Evolutionary conservation across 306 rosid species (phyloP), one percentile per base, ranked within the genome.

Genomic region (Abrus pulchellus): DNA sequence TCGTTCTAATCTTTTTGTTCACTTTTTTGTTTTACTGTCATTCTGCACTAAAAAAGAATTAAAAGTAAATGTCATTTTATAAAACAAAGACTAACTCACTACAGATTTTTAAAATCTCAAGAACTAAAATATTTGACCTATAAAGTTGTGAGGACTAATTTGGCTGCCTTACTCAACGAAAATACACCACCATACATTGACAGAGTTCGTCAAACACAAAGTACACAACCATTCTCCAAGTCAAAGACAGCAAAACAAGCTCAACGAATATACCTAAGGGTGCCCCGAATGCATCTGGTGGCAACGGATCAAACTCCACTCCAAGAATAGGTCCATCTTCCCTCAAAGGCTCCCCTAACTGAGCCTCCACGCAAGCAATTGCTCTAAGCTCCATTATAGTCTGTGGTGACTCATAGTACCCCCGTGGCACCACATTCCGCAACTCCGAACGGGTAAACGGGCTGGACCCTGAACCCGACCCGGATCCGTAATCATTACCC

Each of bases 221-320:
- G 76, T 27, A 56, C 61, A 36, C 65, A 69, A 43, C 73, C 52
- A 55, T 36, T 11, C n/a, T 56, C 41, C 41, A 32, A 75, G 66
- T 52, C 13, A 63, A 34, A 77, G 48, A 68, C 28, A 72, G 72
- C 13, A 52, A 64, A 59, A 72, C 9, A 6, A 72, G 78, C 34
- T 43, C n/a, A 30, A 62, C 13, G 74, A 80, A 48, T 71, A 45
- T 76, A 93, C 99, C 97, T 84, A 96, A 47, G 32, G 96, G 97
- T 74, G 97, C 97, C 48, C 99, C 98, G 3, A 96, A 96, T 7
- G 99, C 99, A 90, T 93, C 99, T 0, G 99, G 99, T 2, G 99
- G 98, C 87, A 96, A 83, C 4, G 89, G 84, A 87, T 96, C 99
- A 76, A 96, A 96, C 88, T 96, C 99, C 36, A 90, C 77, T 72